Percentiles rank a stretch among this genome's conserved stretches.
phyloP scores from a whole-genome alignment of 257 asterid genomes.

The Nemophila menziesii region DNA sequence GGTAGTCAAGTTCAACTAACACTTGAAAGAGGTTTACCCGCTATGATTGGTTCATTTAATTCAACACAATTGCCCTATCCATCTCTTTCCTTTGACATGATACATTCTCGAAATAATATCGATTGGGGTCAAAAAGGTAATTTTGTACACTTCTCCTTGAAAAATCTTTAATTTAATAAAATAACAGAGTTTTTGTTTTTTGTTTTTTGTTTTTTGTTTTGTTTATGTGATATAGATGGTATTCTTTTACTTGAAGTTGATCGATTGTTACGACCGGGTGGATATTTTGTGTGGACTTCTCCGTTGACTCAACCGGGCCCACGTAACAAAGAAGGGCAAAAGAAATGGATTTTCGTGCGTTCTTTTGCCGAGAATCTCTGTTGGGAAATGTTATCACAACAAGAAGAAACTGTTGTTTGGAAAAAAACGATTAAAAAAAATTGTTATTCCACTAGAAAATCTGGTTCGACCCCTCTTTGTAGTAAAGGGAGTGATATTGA shows the following conservation, averaged over 20 bases:
- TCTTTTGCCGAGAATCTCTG: slow-evolving; percentile 53
- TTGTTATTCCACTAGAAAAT: slow-evolving; percentile 69
- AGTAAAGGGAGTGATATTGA: slow-evolving; percentile 65
- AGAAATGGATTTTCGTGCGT: slow-evolving; percentile 73
- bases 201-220: neutral
- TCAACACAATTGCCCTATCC: slow-evolving; percentile 90
- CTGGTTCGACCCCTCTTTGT: slow-evolving; percentile 53
- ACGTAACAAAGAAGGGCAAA: slow-evolving; percentile 60
- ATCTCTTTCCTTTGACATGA: slow-evolving; percentile 92
- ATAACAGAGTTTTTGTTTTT: too few relatives aligned
- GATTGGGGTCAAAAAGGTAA: slow-evolving; percentile 96
- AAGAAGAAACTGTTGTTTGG: slow-evolving; percentile 95
- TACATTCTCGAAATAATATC: slow-evolving; percentile 79
- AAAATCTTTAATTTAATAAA: too few relatives aligned
- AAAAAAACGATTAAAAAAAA: slow-evolving; percentile 69
- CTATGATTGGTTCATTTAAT: slow-evolving; percentile 84
- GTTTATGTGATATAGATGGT: slow-evolving; percentile 52
- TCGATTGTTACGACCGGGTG: slow-evolving; percentile 92
- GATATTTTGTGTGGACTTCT: slow-evolving; percentile 98
- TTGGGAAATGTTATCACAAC: slow-evolving; percentile 90
- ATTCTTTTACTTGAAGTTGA: slow-evolving; percentile 71
- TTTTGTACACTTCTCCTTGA: slow-evolving; percentile 1
- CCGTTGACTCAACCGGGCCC: slow-evolving; percentile 61
- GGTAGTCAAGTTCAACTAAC: slow-evolving; percentile 99
- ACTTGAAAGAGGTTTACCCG: slow-evolving; percentile 98